phyloP scores from a whole-genome alignment of 164 flowering plant genomes.

The Vitis amurensis region DNA sequence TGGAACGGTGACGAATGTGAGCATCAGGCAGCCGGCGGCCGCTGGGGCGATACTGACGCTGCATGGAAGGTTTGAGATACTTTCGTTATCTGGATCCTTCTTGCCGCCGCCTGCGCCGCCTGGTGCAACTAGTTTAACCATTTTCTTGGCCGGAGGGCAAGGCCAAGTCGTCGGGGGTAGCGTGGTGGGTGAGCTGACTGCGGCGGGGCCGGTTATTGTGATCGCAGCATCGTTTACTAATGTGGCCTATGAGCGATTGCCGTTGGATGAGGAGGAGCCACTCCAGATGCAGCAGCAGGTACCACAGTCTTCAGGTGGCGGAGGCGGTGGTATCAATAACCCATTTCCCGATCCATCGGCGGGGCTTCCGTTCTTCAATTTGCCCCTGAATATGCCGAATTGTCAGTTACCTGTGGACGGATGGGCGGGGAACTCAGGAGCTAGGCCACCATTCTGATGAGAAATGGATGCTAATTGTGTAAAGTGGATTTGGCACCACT shows the following conservation, averaged over 20 bases:
- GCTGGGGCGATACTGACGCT: slow-evolving; percentile 46
- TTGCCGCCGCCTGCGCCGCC: slow-evolving; percentile 68
- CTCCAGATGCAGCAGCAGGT: slow-evolving; percentile 28
- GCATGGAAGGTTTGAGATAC: slow-evolving; percentile 57
- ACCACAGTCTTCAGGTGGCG: slow-evolving; percentile 18
- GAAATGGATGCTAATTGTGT: not conserved
- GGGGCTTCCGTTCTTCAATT: slow-evolving; percentile 52
- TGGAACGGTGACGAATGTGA: slow-evolving; percentile 51
- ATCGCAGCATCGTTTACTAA: slow-evolving; percentile 56
- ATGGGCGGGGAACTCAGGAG: slow-evolving; percentile 48
- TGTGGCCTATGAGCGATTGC: slow-evolving; percentile 58
- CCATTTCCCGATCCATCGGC: slow-evolving; percentile 51
- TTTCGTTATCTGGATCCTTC: slow-evolving; percentile 57
- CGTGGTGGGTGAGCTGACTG: slow-evolving; percentile 55
- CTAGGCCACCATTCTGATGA: slow-evolving; percentile 47
- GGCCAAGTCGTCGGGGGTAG: slow-evolving; percentile 65
- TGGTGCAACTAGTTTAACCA: slow-evolving; percentile 52
- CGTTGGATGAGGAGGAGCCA: slow-evolving; percentile 49
- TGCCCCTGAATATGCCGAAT: slow-evolving; percentile 46
- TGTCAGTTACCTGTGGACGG: slow-evolving; percentile 70
- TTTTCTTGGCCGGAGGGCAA: slow-evolving; percentile 60
- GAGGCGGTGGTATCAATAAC: slow-evolving; percentile 19
- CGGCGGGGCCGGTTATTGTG: slow-evolving; percentile 58
- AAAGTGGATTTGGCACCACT: not conserved
- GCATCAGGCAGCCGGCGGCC: slow-evolving; percentile 38